A percentile compares a stretch with the other conserved stretches of the same genome.
Evolutionary conservation across 2,329 filamentous ascomycete genomes (phyloP).

Genomic region (Juglanconis sp.): DNA sequence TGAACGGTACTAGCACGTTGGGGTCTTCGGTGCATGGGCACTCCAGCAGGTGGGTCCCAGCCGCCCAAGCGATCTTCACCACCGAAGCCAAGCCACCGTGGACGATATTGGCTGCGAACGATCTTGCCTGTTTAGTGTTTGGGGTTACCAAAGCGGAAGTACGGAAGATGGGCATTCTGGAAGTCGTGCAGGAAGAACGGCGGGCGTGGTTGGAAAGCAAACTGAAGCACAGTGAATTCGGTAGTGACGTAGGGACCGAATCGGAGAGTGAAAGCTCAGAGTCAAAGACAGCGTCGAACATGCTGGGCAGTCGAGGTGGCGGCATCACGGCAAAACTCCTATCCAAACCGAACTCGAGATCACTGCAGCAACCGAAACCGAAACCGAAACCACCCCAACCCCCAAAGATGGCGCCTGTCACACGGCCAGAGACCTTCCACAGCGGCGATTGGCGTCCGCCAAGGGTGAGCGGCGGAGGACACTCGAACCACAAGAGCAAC

Average conservation of each 20-base stretch:
- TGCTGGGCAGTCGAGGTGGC: conserved; percentile 67
- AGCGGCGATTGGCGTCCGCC: conserved; percentile 52
- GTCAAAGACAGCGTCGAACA: conserved; percentile 33
- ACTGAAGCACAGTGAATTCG: conserved; percentile 61
- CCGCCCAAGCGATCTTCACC: conserved; percentile 94
- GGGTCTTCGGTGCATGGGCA: conserved; percentile 74
- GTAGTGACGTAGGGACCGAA: conserved; percentile 37
- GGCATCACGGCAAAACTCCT: conserved; percentile 86
- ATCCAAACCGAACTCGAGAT: conserved; percentile 70
- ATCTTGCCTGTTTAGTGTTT: conserved; percentile 94
- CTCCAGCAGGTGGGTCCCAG: conserved; percentile 83
- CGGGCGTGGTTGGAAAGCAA: conserved; percentile 87
- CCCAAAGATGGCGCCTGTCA: conserved; percentile 51
- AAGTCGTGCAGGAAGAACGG: conserved; percentile 88
- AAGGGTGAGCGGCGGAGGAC: conserved; percentile 42
- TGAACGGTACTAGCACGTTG: conserved; percentile 44
- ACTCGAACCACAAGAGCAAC: conserved; percentile 63
- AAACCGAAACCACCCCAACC: conserved; percentile 18
- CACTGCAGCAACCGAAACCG: conserved; percentile 29
- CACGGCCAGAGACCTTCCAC: conserved; percentile 62
- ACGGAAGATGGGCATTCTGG: conserved; percentile 88
- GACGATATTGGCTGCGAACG: conserved; percentile 95
- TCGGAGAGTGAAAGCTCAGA: conserved; percentile 32
- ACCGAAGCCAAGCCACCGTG: conserved; percentile 88
- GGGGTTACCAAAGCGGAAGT: conserved; percentile 97